These are phyloP conservation scores for Morella rubra DNA, from an alignment of 306 rosid genomes.

Conservation along the genomic window DNA sequence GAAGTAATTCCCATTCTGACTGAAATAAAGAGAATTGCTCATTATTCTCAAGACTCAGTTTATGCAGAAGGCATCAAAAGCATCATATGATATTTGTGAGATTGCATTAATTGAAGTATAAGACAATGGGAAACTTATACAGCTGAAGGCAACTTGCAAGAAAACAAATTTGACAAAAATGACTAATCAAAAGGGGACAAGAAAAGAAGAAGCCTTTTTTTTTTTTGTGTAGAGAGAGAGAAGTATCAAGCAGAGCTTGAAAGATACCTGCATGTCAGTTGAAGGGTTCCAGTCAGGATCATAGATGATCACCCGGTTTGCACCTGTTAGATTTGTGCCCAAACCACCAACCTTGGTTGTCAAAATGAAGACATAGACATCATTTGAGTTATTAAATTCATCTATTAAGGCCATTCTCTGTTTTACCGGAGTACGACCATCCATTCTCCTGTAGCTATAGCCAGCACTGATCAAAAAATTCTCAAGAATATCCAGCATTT, in stretches of 20 bases:
- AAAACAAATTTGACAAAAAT: slow-evolving; percentile 20
- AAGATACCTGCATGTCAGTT: slow-evolving; percentile 82
- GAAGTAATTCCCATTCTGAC: slow-evolving; percentile 16
- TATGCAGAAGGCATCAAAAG: slow-evolving; percentile 12
- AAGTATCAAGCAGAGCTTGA: not conserved
- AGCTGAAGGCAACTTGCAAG: slow-evolving; percentile 12
- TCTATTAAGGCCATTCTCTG: slow-evolving; percentile 98
- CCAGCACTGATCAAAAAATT: slow-evolving; percentile 55
- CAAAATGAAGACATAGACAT: slow-evolving; percentile 79
- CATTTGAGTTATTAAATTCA: slow-evolving; percentile 77
- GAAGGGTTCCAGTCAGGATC: slow-evolving; percentile 99
- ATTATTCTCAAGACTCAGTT: not conserved
- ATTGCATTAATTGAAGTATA: not conserved
- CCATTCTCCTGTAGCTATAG: slow-evolving; percentile 85
- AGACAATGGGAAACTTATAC: slow-evolving; percentile 19
- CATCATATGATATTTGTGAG: slow-evolving; percentile 12
- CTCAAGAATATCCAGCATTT: slow-evolving; percentile 93
- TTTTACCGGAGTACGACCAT: slow-evolving; percentile 83
- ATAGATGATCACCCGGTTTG: slow-evolving; percentile 86
- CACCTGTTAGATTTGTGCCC: slow-evolving; percentile 96
- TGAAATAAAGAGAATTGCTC: slow-evolving; percentile 22
- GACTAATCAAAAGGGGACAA: too few species aligned
- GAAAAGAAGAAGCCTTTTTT: not conserved
- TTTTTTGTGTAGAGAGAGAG: not conserved
- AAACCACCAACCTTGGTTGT: slow-evolving; percentile 98